Conservation (phyloP, 225 moss, liverwort and hornwort species). For the Rhytidiadelphus loreus region DNA sequence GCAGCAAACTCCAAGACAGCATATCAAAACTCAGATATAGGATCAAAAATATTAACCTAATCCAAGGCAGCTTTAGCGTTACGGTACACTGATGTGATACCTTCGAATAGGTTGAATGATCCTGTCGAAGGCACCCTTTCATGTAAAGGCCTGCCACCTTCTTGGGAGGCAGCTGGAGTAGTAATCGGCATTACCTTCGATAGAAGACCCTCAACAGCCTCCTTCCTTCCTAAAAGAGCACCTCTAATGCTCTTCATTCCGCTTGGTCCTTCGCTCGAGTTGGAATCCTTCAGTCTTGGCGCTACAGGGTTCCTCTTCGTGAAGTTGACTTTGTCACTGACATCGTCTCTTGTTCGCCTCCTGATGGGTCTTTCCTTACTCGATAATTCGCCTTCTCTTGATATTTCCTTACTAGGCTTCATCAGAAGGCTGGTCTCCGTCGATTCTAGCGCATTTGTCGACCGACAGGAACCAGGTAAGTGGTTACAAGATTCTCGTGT, state of each 20-base stretch:
- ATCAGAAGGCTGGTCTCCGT: slow-evolving; percentile 22
- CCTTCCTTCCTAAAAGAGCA: slow-evolving; percentile 52
- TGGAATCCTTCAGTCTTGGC: slow-evolving; percentile 41
- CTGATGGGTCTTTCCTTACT: slow-evolving; percentile 53
- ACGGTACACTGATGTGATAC: slow-evolving; percentile 44
- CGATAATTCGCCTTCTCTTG: slow-evolving; percentile 34
- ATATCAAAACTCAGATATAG: background rate
- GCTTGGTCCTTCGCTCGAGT: slow-evolving; percentile 27
- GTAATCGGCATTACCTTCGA: slow-evolving; percentile 65
- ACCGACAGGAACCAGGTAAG: slow-evolving; percentile 20
- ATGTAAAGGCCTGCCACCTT: slow-evolving; percentile 26
- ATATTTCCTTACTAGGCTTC: slow-evolving; percentile 21
- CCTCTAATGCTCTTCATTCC: slow-evolving; percentile 51
- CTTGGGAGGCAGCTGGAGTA: slow-evolving; percentile 39
- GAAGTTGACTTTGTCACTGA: slow-evolving; percentile 7
- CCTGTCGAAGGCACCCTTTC: slow-evolving; percentile 13
- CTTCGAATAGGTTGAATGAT: slow-evolving; percentile 66
- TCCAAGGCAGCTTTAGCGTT: slow-evolving; percentile 74
- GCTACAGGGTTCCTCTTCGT: slow-evolving; percentile 22
- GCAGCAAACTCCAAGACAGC: background rate
- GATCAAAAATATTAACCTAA: slow-evolving; percentile 9
- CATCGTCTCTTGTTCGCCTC: slow-evolving; percentile 53
- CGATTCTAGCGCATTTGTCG: background rate
- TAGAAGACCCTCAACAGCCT: slow-evolving; percentile 56
- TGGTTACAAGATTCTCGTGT: slow-evolving; percentile 23